Evolutionary conservation across 2,329 filamentous ascomycete genomes (phyloP).

Genomic region (Colletotrichum sidae): DNA sequence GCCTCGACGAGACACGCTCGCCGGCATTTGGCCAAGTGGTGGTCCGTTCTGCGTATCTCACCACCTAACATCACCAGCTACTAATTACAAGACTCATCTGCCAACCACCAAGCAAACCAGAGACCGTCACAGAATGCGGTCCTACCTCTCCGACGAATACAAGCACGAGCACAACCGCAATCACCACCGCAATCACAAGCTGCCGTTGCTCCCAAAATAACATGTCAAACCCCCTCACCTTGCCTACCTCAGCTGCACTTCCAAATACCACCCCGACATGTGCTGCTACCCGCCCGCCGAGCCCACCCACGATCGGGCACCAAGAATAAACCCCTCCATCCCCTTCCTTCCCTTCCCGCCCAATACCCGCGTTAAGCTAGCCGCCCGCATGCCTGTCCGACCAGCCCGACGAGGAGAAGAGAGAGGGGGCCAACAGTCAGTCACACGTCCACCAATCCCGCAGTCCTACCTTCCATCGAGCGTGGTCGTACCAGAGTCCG

Average conservation of each 20-base stretch:
- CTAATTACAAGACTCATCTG: no score
- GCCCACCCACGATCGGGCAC: slow-evolving; percentile 28
- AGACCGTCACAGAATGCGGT: no score
- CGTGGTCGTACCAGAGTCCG: no score
- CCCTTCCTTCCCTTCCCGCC: slow-evolving; percentile 4
- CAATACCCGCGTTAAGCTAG: slow-evolving; percentile 32
- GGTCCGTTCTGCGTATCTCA: no score
- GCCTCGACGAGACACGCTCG: no score
- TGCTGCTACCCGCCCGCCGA: slow-evolving; percentile 21
- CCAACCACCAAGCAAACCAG: no score
- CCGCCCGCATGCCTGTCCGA: slow-evolving; percentile 3
- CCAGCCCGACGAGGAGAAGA: no score
- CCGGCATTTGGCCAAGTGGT: no score
- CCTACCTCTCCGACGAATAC: not conserved
- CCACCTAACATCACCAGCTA: no score
- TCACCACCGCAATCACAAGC: not conserved
- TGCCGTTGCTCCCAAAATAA: slow-evolving; percentile 12
- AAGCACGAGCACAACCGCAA: not conserved
- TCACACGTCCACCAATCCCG: no score
- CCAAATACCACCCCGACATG: slow-evolving; percentile 15
- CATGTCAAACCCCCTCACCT: not conserved
- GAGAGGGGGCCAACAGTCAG: no score
- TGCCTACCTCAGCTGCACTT: slow-evolving; percentile 3
- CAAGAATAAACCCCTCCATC: slow-evolving; percentile 1
- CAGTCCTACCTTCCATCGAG: no score